Evolutionary conservation across 139 green algal genomes (phyloP), one percentile per base, ranked within the genome.

Genomic region (Desmodesmus armatus): DNA sequence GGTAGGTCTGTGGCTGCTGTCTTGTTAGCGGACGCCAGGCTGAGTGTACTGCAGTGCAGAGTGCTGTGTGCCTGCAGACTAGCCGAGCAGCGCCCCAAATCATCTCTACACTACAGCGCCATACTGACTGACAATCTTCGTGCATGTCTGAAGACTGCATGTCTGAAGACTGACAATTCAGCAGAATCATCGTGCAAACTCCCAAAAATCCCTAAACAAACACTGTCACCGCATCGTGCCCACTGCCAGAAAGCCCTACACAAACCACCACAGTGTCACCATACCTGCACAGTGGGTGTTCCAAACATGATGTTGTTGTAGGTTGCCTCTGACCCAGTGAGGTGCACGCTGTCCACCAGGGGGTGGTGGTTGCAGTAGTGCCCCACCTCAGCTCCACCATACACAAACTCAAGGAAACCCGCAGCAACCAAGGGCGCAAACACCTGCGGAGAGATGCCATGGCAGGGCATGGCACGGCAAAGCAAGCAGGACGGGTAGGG

Each of bases 251-350:
- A n/a, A n/a, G n/a, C n/a, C n/a, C n/a, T n/a, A 17, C 62, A 70
- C 11, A 70, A 31, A n/a, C 62, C n/a, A 37, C n/a, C 19, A 11
- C 62, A 41, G 19, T 23, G 31, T 43, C 35, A 74, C 71, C 41
- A n/a, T 40, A n/a, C n/a, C n/a, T n/a, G n/a, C n/a, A n/a, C n/a
- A n/a, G n/a, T n/a, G n/a, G 78, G 78, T 53, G 31, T 44, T 40
- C 89, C 91, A 89, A 94, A 98, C 55, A 96, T 85, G 39, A 98
- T 96, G 55, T 88, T 89, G 77, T 98, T 94, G 81, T 94, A 96
- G 3, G 95, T 98, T 6, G 88, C 87, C 2, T 87, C 82, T 0
- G 86, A 92, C 33, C 95, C 95, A 13, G 95, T 98, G 47, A 98
- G 86, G 91, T 97, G 95, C 31, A 97, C 87, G 31, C 82, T 90